Base-by-base conservation (phyloP, 768 basidiomycete species). In the Multifurca ochricompacta region DNA sequence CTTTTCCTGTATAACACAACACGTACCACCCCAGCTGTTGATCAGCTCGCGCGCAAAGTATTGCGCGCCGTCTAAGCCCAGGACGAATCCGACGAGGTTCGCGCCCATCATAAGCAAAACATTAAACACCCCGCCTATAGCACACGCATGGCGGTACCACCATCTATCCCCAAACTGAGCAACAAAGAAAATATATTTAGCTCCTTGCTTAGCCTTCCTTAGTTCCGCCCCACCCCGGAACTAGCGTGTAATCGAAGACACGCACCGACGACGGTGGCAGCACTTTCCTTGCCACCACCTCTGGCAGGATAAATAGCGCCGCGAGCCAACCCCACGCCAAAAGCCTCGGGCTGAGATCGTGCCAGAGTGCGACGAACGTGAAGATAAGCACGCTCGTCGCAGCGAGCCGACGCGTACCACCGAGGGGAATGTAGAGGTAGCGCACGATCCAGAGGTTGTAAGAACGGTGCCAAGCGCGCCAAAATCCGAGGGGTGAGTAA, bases 241-340 rank as follows among this genome's bases (percentile, higher is more conserved):
- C 10, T 6, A 41, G 27, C 1, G 50, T 40, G 2, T n/a, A 32
- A 32, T 32, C 7, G n/a, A 53, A 32, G 37, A 48, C 52, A 64
- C 75, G 64, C 52, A 91, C 93, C 73, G 81, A 82, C 3, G 76
- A 72, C 16, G 72, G 68, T 0, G 90, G 82, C 2, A 97, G 65
- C 1, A 86, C 18, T 58, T 71, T 77, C 9, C 73, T 69, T 1
- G 82, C 88, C 0, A 77, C 53, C 9, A 96, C 63, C 69, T 98
- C 95, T 0, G 94, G 95, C 6, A 92, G 56, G 57, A 99, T 83
- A 68, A 99, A 96, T 43, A 95, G 57, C 64, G 83, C 88, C 55
- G 95, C 77, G 9, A 96, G 83, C 96, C 96, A 98, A 2, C 96
- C 95, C 94, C 94, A 99, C 2, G 91, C 83, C 2, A 99, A 75